phyloP scores from a whole-genome alignment of 2,329 filamentous ascomycete genomes.

The Tolypocladium amazonense region DNA sequence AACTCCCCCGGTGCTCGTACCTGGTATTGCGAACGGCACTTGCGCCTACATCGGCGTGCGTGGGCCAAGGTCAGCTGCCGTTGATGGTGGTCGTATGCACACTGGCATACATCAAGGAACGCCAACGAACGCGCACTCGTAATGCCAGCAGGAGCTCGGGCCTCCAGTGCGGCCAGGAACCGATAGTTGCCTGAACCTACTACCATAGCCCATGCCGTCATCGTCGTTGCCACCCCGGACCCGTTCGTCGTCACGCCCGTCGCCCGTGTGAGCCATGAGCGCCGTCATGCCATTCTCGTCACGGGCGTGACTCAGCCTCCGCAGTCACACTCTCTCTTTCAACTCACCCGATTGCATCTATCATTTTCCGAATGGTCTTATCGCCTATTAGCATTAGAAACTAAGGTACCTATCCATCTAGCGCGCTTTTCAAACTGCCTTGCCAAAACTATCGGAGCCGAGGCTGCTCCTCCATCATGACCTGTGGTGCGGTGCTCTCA shows the following conservation, averaged over 20 bases:
- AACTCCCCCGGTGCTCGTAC: no score
- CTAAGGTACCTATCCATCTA: constrained; percentile 6
- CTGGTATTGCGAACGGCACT: no score
- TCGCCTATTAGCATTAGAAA: constrained; percentile 9
- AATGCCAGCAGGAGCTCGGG: no score
- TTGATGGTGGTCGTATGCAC: no score
- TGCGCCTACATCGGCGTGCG: no score
- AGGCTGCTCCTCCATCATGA: not conserved
- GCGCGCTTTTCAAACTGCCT: not conserved
- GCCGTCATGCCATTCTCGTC: not conserved
- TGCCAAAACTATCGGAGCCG: not conserved
- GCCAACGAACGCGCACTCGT: no score
- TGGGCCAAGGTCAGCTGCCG: no score
- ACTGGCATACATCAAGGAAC: no score
- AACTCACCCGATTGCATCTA: not conserved
- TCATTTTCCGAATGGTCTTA: not conserved
- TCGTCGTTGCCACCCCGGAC: not conserved
- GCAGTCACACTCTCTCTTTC: not conserved
- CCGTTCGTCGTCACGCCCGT: not conserved
- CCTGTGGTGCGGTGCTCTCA: not conserved
- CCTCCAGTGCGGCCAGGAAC: no score
- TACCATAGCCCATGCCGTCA: not conserved
- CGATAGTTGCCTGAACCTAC: no score
- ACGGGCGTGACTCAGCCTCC: not conserved
- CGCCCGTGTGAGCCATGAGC: not conserved